phyloP scores from a whole-genome alignment of 345 rosid genomes.

The Euphorbia tirucalli region DNA sequence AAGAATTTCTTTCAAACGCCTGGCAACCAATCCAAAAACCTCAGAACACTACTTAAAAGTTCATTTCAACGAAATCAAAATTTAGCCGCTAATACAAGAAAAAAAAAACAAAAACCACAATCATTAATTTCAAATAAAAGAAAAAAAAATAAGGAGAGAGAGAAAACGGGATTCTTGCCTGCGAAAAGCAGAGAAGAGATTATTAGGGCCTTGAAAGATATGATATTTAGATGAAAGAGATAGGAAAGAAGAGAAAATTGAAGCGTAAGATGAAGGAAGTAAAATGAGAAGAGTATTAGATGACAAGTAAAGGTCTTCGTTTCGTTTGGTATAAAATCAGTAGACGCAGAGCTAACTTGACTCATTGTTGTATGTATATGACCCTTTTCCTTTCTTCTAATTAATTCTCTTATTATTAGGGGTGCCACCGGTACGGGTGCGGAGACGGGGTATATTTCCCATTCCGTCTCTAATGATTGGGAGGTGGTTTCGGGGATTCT shows the following conservation, averaged over 20 bases:
- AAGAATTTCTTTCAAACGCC: background rate
- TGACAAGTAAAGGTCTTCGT: slow-evolving; percentile 8
- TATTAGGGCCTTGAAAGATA: background rate
- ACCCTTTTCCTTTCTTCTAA: background rate
- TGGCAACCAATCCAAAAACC: background rate
- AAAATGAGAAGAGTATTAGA: background rate
- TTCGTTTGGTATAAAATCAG: background rate
- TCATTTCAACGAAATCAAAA: background rate
- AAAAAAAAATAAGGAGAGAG: background rate
- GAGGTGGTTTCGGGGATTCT: too few species aligned
- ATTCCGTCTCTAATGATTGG: too few species aligned
- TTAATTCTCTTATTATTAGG: too few species aligned
- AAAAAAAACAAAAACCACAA: background rate
- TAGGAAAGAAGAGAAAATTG: background rate
- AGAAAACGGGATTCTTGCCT: slow-evolving; percentile 3
- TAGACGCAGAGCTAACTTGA: background rate
- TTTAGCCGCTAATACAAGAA: background rate
- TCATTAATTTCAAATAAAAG: background rate
- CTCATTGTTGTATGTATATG: background rate
- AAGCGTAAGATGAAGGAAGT: background rate
- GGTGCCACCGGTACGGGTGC: too few species aligned
- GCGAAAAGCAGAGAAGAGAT: background rate
- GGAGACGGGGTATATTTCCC: too few species aligned
- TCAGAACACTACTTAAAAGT: background rate
- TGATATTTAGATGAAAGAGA: background rate